A percentile compares a stretch with the other conserved stretches of the same genome.
Conservation (phyloP, 1,284 basidiomycete species). For the Apiotrichum mycotoxinovorans region DNA sequence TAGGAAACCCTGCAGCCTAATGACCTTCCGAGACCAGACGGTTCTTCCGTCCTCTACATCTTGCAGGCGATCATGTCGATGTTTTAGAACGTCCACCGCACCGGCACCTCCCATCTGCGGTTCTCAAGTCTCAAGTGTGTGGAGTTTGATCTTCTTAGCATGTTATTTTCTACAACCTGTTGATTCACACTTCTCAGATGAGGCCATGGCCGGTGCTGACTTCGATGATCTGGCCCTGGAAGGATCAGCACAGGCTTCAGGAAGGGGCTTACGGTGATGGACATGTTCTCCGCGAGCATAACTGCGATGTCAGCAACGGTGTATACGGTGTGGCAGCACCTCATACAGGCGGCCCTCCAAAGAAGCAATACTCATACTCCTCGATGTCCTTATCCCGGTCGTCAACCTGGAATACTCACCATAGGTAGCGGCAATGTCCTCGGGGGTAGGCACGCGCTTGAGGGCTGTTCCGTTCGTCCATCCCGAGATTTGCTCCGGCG, state of each 20-base stretch:
- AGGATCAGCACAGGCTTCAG: not conserved
- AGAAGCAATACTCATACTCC: no score
- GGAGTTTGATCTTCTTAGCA: not conserved
- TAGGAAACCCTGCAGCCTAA: no score
- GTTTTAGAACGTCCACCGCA: no score
- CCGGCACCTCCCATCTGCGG: no score
- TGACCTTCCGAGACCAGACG: not conserved
- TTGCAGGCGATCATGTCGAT: no score
- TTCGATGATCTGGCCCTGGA: slow-evolving; percentile 16
- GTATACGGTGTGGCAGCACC: no score
- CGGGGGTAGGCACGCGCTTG: slow-evolving; percentile 16
- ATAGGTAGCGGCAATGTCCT: slow-evolving; percentile 18
- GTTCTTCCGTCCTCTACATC: no score
- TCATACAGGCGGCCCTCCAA: no score
- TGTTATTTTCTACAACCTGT: not conserved
- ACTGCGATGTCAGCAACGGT: slow-evolving; percentile 10
- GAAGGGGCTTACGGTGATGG: slow-evolving; percentile 15
- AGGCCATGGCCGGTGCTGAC: slow-evolving; percentile 7
- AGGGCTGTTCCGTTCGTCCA: slow-evolving; percentile 12
- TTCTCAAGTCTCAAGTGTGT: not conserved
- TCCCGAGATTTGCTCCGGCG: slow-evolving; percentile 13
- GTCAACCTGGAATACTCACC: slow-evolving; percentile 10
- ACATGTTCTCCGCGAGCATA: slow-evolving; percentile 16
- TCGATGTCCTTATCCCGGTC: not conserved
- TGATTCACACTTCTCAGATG: not conserved